Conservation (phyloP, 768 basidiomycete species). For the Russula sp. region DNA sequence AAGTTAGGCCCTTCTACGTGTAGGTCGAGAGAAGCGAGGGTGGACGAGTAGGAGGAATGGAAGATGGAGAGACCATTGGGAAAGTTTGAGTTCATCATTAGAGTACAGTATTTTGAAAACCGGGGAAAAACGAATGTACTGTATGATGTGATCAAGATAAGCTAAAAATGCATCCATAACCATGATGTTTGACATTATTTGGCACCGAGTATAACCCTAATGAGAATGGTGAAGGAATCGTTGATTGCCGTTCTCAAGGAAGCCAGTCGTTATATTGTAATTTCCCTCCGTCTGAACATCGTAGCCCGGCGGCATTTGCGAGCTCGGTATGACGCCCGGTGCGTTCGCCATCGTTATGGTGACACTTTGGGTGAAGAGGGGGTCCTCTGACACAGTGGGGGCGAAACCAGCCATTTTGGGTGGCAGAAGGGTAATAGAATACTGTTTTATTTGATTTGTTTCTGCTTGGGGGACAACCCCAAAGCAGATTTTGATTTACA, state of each 20-base stretch:
- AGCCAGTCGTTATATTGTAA: constrained; percentile 44
- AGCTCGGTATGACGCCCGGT: constrained; percentile 42
- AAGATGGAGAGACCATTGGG: constrained; percentile 21
- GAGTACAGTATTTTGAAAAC: neutral
- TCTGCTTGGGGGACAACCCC: neutral
- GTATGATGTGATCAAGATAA: neutral
- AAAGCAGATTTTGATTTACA: neutral
- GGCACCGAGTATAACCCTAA: neutral
- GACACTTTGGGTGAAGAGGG: constrained; percentile 43
- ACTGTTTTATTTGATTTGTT: constrained; percentile 36
- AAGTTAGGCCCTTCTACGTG: neutral
- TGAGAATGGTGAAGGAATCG: constrained; percentile 34
- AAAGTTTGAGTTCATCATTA: constrained; percentile 15
- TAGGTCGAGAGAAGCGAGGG: neutral
- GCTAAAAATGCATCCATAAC: neutral
- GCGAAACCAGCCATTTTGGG: constrained; percentile 47
- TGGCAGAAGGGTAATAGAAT: constrained; percentile 44
- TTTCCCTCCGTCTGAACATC: constrained; percentile 42
- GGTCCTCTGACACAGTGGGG: constrained; percentile 30
- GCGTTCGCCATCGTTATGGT: constrained; percentile 42
- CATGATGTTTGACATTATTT: constrained; percentile 19
- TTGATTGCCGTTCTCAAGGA: constrained; percentile 55
- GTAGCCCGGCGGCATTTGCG: constrained; percentile 56
- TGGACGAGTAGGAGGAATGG: constrained; percentile 15
- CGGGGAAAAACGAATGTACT: neutral